A percentile compares a stretch with the other conserved stretches of the same genome.
These are phyloP conservation scores for Perkinsus olseni DNA, from an alignment of 169 alveolate species.

Conservation along the genomic window DNA sequence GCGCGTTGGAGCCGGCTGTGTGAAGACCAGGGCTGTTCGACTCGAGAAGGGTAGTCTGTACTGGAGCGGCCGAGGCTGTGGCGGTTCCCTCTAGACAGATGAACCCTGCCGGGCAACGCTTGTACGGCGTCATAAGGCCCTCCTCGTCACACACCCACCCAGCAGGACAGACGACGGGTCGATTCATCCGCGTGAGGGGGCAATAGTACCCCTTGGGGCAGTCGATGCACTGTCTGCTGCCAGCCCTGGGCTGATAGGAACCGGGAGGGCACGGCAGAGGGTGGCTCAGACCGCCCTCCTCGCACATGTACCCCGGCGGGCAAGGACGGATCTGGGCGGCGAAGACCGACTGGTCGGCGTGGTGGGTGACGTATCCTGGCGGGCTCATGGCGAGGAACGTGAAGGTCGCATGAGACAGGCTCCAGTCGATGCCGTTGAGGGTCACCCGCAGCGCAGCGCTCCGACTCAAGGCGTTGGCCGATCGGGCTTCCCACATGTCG, in stretches of 20 bases:
- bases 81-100: slow-evolving; percentile 9
- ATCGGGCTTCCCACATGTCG: slow-evolving; percentile 27
- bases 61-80: not conserved
- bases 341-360: not conserved
- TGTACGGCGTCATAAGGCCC: slow-evolving; percentile 20
- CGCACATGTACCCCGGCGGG: slow-evolving; percentile 3
- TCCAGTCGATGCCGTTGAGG: slow-evolving; percentile 31
- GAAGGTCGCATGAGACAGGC: not conserved
- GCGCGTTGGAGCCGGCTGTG: not conserved
- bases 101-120: slow-evolving; percentile 29
- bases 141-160: slow-evolving; percentile 38
- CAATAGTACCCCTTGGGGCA: slow-evolving; percentile 34
- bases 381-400: not conserved
- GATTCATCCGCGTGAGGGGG: slow-evolving; percentile 15
- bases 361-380: not conserved
- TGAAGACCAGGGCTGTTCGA: not conserved
- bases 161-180: slow-evolving; percentile 22
- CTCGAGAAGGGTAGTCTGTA: not conserved
- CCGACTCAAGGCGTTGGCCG: slow-evolving; percentile 14
- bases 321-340: not conserved
- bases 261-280: slow-evolving; percentile 12
- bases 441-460: slow-evolving; percentile 25
- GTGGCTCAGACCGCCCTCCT: not conserved
- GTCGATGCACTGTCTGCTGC: slow-evolving; percentile 25
- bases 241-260: not conserved